Evolutionary conservation across 345 rosid species (phyloP).

Genomic region (Corchorus olitorius): DNA sequence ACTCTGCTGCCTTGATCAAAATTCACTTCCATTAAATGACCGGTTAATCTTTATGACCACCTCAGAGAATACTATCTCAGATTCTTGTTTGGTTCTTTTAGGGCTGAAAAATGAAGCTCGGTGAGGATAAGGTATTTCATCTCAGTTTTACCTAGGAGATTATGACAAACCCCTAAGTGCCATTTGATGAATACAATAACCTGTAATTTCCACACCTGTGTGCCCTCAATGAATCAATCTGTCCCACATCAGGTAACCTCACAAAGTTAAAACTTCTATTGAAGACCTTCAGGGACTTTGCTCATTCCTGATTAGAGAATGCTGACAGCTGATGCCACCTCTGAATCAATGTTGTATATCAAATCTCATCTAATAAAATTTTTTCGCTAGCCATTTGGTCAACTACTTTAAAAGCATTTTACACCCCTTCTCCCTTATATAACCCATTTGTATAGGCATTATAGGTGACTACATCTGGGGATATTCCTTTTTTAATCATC

Average conservation of each 20-base stretch:
- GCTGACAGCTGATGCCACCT: conserved; percentile 42
- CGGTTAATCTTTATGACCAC: too few relatives aligned
- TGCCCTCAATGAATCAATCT: neutral
- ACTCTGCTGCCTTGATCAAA: too few relatives aligned
- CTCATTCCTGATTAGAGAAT: conserved; percentile 34
- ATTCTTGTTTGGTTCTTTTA: neutral
- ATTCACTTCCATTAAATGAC: too few relatives aligned
- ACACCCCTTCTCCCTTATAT: conserved; percentile 58
- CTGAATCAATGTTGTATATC: conserved; percentile 60
- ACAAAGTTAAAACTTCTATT: neutral
- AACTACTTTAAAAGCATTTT: conserved; percentile 52
- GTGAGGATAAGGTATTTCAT: neutral
- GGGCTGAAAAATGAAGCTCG: neutral
- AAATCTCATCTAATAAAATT: conserved; percentile 53
- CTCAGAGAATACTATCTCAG: neutral
- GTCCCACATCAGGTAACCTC: neutral
- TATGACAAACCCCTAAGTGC: too few relatives aligned
- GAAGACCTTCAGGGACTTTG: conserved; percentile 6
- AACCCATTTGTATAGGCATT: conserved; percentile 60
- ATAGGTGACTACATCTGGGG: conserved; percentile 63
- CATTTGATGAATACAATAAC: too few relatives aligned
- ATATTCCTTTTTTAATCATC: conserved; percentile 62
- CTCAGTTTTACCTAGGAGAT: neutral
- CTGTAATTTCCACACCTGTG: too few relatives aligned
- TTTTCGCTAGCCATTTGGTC: conserved; percentile 39